Evolutionary conservation across 805 yeast species (phyloP).

Genomic region (Grigorovia jiainica): DNA sequence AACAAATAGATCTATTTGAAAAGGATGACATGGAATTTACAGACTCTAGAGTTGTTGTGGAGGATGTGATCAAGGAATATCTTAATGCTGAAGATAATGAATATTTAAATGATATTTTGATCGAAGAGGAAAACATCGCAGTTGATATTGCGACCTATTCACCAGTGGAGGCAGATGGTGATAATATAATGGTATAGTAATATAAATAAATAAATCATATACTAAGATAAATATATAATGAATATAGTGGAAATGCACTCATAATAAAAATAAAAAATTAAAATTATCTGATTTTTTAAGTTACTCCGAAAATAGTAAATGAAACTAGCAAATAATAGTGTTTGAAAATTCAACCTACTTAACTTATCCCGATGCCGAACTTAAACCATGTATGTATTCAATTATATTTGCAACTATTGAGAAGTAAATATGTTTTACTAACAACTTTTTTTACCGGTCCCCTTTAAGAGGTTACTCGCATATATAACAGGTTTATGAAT

Average conservation of each 20-base stretch:
- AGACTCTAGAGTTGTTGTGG: slow-evolving; percentile 65
- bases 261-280: background rate
- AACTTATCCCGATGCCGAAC: background rate
- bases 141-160: slow-evolving; percentile 8
- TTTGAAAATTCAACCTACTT: too few relatives aligned
- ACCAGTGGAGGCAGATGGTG: slow-evolving; percentile 24
- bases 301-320: too few relatives aligned
- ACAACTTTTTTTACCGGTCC: background rate
- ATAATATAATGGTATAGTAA: slow-evolving; percentile 10
- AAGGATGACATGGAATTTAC: slow-evolving; percentile 58
- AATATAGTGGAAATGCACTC: background rate
- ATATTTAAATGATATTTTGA: slow-evolving; percentile 30
- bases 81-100: slow-evolving; percentile 54
- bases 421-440: too few relatives aligned
- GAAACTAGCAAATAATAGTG: too few relatives aligned
- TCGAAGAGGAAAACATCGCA: slow-evolving; percentile 30
- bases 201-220: background rate
- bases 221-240: background rate
- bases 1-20: slow-evolving; percentile 32
- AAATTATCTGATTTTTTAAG: too few relatives aligned
- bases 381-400: background rate
- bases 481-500: slow-evolving; percentile 40
- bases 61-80: slow-evolving; percentile 69
- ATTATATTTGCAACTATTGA: background rate
- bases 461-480: too few relatives aligned